These are phyloP conservation scores for Brettanomyces nanus DNA, from an alignment of 805 yeast genomes.

Conservation along the genomic window DNA sequence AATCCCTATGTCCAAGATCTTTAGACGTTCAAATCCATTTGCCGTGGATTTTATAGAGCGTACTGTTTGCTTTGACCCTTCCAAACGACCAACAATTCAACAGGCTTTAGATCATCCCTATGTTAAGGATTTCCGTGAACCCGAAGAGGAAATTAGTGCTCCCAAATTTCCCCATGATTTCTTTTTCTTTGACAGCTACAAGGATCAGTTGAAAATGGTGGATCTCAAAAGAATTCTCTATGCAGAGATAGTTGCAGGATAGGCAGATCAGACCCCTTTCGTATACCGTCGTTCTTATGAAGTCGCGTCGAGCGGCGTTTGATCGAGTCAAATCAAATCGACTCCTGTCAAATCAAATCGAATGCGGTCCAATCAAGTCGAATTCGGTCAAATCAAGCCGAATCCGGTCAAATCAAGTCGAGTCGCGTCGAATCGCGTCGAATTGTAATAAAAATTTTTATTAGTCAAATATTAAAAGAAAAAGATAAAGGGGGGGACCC, in stretches of 20 bases:
- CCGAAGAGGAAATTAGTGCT: slow-evolving; percentile 60
- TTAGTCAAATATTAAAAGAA: too few relatives aligned
- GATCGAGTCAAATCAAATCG: too few relatives aligned
- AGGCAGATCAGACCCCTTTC: too few relatives aligned
- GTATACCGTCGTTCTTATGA: too few relatives aligned
- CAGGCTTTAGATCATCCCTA: slow-evolving; percentile 82
- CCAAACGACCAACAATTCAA: slow-evolving; percentile 70
- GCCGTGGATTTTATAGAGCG: slow-evolving; percentile 59
- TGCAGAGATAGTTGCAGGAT: slow-evolving; percentile 38
- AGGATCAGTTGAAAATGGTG: slow-evolving; percentile 39
- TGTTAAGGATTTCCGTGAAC: slow-evolving; percentile 57
- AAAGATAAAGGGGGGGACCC: too few relatives aligned
- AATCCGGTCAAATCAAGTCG: too few relatives aligned
- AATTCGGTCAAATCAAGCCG: too few relatives aligned
- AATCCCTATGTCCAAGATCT: slow-evolving; percentile 42
- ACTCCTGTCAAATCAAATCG: too few relatives aligned
- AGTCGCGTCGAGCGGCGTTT: too few relatives aligned
- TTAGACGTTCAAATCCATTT: slow-evolving; percentile 40
- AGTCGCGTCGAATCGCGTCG: too few relatives aligned
- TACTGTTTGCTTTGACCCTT: slow-evolving; percentile 76
- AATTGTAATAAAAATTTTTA: too few relatives aligned
- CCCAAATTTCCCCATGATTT: slow-evolving; percentile 47
- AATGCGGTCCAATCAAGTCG: too few relatives aligned
- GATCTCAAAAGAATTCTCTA: slow-evolving; percentile 46
- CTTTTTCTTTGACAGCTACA: slow-evolving; percentile 46